Conservation (phyloP, 345 rosid species). For the Pugionium dolabratum region DNA sequence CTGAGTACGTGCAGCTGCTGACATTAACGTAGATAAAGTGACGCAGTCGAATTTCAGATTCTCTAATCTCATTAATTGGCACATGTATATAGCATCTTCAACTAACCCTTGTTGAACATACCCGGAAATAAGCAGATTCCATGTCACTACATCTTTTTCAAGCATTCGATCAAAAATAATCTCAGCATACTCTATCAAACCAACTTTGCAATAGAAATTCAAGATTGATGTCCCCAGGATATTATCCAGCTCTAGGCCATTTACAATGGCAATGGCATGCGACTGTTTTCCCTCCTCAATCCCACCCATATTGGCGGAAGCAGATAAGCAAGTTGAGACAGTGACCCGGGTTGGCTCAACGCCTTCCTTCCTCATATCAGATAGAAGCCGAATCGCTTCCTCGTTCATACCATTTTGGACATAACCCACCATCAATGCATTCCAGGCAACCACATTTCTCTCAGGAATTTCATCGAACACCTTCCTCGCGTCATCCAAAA, state of each 20-base stretch:
- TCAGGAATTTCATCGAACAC: constrained; percentile 59
- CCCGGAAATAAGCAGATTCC: constrained; percentile 77
- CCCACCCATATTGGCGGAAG: constrained; percentile 64
- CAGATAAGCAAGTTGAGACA: constrained; percentile 63
- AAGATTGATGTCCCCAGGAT: constrained; percentile 67
- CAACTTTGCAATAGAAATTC: constrained; percentile 73
- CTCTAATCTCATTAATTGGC: constrained; percentile 55
- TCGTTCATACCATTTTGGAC: constrained; percentile 59
- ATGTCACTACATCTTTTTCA: constrained; percentile 66
- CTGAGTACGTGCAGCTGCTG: constrained; percentile 51
- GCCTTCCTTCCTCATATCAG: constrained; percentile 58
- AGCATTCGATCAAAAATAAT: constrained; percentile 52
- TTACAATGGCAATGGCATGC: constrained; percentile 59
- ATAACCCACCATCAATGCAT: constrained; percentile 60
- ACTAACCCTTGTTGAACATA: constrained; percentile 53
- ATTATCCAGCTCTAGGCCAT: constrained; percentile 60
- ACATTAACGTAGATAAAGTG: constrained; percentile 60
- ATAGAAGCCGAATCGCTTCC: constrained; percentile 52
- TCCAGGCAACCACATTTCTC: constrained; percentile 64
- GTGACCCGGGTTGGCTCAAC: constrained; percentile 62
- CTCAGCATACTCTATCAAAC: constrained; percentile 68
- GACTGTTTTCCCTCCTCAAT: constrained; percentile 71
- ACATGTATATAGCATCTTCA: constrained; percentile 54
- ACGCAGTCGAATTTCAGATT: constrained; percentile 65
- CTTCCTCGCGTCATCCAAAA: constrained; percentile 58